Evolutionary conservation across 2,329 filamentous ascomycete genomes (phyloP), one percentile per base, ranked within the genome.

Genomic region (Zymoseptoria ardabiliae): DNA sequence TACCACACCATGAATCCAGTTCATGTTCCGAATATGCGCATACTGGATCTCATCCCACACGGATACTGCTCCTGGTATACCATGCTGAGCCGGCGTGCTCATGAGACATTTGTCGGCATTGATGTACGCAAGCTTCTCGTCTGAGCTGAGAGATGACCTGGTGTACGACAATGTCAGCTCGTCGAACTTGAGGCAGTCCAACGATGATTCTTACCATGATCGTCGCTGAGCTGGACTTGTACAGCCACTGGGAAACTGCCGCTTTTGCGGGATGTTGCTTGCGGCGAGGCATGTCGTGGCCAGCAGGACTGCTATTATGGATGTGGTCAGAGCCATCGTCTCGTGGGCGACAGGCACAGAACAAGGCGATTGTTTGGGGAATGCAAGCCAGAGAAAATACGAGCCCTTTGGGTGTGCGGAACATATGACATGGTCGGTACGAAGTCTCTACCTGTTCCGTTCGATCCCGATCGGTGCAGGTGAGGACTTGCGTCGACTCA

Each of bases 31-130:
- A 17, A 66, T 60, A 45, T 66, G 64, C 21, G 60, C 61, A 54
- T 61, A 66, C 41, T 66, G 64, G 23, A 66, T 54, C 45, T 66
- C 64, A 52, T 66, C 64, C 64, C 64, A 66, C 41, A 66, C 52
- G 23, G 50, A 56, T 25, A 53, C 49, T 17, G 64, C 64, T 25
- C 64, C 64, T 22, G 58, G 56, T 21, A 66, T 58, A 19, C 64
- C 64, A 48, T 64, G 61, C 13, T 54, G 55, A 17, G 61, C 23
- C n/a, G 64, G 59, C 8, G 63, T 65, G 50, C 58, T 61, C 49
- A 60, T 58, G 11, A 66, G 57, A 41, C 64, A 66, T 55, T 56
- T 57, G 21, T 63, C 64, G 8, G 64, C 64, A 19, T 61, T 54
- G 21, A 66, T 50, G 25, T 63, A 66, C n/a, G 56, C 59, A 5